A percentile compares a stretch with the other conserved stretches of the same genome.
phyloP scores from a whole-genome alignment of 495 filamentous ascomycete species.

The Immersiella caudata region DNA sequence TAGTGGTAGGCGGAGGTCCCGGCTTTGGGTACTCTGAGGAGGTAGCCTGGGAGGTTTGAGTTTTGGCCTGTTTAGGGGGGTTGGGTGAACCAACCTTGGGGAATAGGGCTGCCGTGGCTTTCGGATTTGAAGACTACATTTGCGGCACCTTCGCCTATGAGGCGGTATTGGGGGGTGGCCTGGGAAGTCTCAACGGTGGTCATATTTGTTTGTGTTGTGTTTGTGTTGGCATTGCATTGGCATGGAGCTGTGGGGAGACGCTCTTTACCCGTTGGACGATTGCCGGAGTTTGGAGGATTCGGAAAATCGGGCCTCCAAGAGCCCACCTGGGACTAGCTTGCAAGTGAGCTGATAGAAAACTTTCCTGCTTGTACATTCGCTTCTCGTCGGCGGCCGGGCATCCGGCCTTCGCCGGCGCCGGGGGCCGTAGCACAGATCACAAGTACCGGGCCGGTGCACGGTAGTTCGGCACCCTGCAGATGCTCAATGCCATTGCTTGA shows the following conservation, averaged over 20 bases:
- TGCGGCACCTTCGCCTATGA: slow-evolving; percentile 66
- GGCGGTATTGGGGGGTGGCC: slow-evolving; percentile 31
- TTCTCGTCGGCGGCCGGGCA: not conserved
- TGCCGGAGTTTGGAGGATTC: not conserved
- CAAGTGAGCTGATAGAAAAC: not conserved
- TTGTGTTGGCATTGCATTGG: not conserved
- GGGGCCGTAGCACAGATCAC: not conserved
- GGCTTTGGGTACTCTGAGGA: slow-evolving; percentile 69
- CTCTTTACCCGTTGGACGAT: too few relatives aligned
- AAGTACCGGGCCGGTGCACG: not conserved
- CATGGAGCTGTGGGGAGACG: not conserved
- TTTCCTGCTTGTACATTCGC: not conserved
- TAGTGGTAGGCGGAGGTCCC: slow-evolving; percentile 57
- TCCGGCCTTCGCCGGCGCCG: not conserved
- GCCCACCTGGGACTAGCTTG: not conserved
- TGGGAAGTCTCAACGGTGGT: not conserved
- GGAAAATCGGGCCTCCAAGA: not conserved
- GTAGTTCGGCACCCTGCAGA: not conserved
- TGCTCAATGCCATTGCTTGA: not conserved
- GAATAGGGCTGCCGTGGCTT: not conserved
- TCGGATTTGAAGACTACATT: slow-evolving; percentile 63
- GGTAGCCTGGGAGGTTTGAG: slow-evolving; percentile 41
- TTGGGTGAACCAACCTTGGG: slow-evolving; percentile 6
- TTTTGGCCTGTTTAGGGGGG: not conserved
- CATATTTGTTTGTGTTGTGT: not conserved